Base-by-base conservation (phyloP, 1,139 yeast species). In the Blastobotrys illinoisensis region DNA sequence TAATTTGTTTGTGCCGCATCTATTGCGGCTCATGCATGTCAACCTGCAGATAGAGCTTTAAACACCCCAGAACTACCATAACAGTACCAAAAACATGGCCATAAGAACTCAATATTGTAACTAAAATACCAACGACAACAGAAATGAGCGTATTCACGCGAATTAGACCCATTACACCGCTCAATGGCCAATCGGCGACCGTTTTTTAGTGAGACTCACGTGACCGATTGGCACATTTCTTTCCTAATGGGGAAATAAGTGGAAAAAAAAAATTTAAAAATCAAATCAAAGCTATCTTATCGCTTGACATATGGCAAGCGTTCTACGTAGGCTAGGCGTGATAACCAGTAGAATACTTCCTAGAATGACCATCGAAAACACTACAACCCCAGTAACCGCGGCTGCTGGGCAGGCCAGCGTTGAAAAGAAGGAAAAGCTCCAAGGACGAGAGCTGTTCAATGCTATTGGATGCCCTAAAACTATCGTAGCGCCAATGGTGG, bases 401-500 rank as follows among this genome's bases (percentile, higher is more conserved):
- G 23, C 23, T 6, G 23, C 23, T 21, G 5, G 23, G 6, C 5
- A 21, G 6, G 6, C 23, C 6, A 32, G 7, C 16, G 40, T 14
- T 32, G 40, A 13, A 14, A 11, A 32, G 40, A 13, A 11, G 40
- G 21, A 18, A 13, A 74, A 76, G 54, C 64, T 78, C 23, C 66
- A 69, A 20, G 98, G 98, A 1, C 78, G 96, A 57, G 82, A 80
- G 49, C 77, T 93, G 4, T 91, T 76, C 67, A 78, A 86, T 52
- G 72, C 80, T 13, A 74, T 93, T 14, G 95, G 95, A 0, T 65
- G 73, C 20, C 99, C 99, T 1, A 81, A 78, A 53, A 88, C 88
- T 58, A 84, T 95, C 16, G 95, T 95, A 23, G 99, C 98, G 1
- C 99, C 99, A 1, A 93, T 95, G 98, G 99, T 95, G 11, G 99